Percentiles rank a stretch among this genome's conserved stretches.
Conservation (phyloP, 2,329 filamentous ascomycete species). For the Epichloe typhina region DNA sequence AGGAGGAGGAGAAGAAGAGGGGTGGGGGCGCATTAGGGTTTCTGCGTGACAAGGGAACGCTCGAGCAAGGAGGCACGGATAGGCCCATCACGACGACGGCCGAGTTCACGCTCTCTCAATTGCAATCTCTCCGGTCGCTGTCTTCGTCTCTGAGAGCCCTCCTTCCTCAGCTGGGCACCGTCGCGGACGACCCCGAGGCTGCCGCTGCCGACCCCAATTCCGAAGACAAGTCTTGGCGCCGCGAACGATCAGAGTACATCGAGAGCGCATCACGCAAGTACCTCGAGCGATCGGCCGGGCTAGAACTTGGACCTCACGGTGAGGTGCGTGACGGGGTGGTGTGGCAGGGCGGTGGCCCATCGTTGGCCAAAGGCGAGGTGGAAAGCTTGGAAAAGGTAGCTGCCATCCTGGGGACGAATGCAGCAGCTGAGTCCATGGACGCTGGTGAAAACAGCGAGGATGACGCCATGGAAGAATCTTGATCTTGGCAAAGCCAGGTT, state of each 20-base stretch:
- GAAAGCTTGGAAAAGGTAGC: conserved; percentile 42
- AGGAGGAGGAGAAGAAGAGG: background rate
- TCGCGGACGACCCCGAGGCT: background rate
- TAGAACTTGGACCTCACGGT: conserved; percentile 49
- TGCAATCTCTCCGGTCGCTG: conserved; percentile 63
- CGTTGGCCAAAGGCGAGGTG: conserved; percentile 38
- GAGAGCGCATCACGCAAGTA: conserved; percentile 67
- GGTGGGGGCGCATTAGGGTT: conserved; percentile 34
- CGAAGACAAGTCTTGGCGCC: conserved; percentile 39
- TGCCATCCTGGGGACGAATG: conserved; percentile 25
- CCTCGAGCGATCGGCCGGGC: conserved; percentile 54
- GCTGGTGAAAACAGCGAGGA: conserved; percentile 1
- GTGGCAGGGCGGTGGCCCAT: conserved; percentile 43
- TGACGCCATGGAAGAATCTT: conserved; percentile 18
- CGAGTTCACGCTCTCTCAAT: conserved; percentile 68
- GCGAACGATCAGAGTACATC: conserved; percentile 68
- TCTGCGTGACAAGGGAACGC: conserved; percentile 37
- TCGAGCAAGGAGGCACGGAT: conserved; percentile 36
- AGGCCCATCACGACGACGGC: conserved; percentile 56
- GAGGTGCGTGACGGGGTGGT: conserved; percentile 53
- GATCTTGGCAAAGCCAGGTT: background rate
- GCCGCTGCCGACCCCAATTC: conserved; percentile 17
- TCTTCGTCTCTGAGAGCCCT: conserved; percentile 48
- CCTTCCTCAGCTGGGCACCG: conserved; percentile 42
- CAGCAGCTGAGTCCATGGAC: background rate